Percentiles rank a stretch among this genome's conserved stretches.
These are phyloP conservation scores for Tetrahymena thermophila DNA, from an alignment of 73 alveolate genomes.

Conservation along the genomic window DNA sequence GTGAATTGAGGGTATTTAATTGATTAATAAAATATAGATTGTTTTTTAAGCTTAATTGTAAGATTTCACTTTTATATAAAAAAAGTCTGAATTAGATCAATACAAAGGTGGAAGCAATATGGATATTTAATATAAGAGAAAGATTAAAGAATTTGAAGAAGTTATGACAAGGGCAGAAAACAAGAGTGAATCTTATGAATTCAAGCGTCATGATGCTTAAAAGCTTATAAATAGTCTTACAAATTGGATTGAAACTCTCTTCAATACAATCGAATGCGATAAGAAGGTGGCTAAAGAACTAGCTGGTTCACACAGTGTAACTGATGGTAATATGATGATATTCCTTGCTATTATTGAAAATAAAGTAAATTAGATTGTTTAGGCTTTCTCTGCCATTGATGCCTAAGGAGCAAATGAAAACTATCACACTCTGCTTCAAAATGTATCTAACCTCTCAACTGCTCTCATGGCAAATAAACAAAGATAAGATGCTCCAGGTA, in stretches of 20 bases:
- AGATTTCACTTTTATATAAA: neutral
- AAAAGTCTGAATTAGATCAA: slow-evolving; percentile 38
- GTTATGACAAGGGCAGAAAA: slow-evolving; percentile 56
- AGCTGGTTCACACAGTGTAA: slow-evolving; percentile 56
- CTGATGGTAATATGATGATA: slow-evolving; percentile 66
- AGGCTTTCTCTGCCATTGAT: slow-evolving; percentile 21
- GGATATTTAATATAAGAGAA: slow-evolving; percentile 43
- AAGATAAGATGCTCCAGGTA: slow-evolving; percentile 3
- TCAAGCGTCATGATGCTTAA: slow-evolving; percentile 61
- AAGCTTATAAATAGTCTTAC: slow-evolving; percentile 57
- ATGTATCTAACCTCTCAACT: neutral
- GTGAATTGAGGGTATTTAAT: slow-evolving; percentile 33
- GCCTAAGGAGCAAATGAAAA: neutral
- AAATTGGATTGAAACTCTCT: slow-evolving; percentile 57
- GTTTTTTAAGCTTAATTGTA: slow-evolving; percentile 11
- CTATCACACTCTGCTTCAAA: neutral
- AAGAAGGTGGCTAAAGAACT: slow-evolving; percentile 54
- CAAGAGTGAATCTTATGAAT: slow-evolving; percentile 71
- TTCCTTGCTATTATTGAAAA: slow-evolving; percentile 70
- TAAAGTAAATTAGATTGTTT: slow-evolving; percentile 58
- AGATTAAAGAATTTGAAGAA: slow-evolving; percentile 49
- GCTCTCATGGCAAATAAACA: neutral
- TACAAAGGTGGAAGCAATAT: slow-evolving; percentile 45
- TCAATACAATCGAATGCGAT: slow-evolving; percentile 57
- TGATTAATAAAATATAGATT: slow-evolving; percentile 3